These are phyloP conservation scores for Ogataea naganishii DNA, from an alignment of 805 yeast species.

Conservation along the genomic window DNA sequence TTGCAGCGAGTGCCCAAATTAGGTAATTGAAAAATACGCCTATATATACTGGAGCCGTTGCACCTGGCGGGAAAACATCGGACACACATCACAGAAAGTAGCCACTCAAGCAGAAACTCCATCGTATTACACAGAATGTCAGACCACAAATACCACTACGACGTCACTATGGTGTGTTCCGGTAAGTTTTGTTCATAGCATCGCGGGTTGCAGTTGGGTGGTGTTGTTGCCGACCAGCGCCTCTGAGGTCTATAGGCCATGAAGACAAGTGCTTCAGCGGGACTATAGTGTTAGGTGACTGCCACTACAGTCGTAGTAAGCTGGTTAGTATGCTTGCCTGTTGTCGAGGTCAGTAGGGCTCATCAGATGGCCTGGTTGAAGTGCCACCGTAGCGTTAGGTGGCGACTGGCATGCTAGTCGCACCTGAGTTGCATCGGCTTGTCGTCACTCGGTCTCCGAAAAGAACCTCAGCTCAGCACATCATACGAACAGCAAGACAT, in stretches of 20 bases:
- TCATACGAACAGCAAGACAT: background rate
- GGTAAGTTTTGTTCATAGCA: conserved; percentile 25
- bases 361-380: too few species aligned
- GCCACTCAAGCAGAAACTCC: background rate
- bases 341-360: too few species aligned
- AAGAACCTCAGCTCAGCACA: too few species aligned
- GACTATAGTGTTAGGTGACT: too few species aligned
- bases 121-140: conserved; percentile 25
- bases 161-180: conserved; percentile 80
- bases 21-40: background rate
- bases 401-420: too few species aligned
- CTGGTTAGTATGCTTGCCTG: too few species aligned
- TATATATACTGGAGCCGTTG: conserved; percentile 1
- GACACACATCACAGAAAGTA: background rate
- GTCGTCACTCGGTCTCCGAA: too few species aligned
- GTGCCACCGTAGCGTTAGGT: too few species aligned
- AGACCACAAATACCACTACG: conserved; percentile 61
- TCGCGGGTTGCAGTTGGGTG: background rate
- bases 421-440: too few species aligned
- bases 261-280: too few species aligned
- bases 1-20: background rate
- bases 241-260: too few species aligned
- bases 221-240: background rate
- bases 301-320: too few species aligned
- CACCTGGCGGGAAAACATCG: background rate